Evolutionary conservation across 257 asterid species (phyloP).

Genomic region (Solanum chilense): DNA sequence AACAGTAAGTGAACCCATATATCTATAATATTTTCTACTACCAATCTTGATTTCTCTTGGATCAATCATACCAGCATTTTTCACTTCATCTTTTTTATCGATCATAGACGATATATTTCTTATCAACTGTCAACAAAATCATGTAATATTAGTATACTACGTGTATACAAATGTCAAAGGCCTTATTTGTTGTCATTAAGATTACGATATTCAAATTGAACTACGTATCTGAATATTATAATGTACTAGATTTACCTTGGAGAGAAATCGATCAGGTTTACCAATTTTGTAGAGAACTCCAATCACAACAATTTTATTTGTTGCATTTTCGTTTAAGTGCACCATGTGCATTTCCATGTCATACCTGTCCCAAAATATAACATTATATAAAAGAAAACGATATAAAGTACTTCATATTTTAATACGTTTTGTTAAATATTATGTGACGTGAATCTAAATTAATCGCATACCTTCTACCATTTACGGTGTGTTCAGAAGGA

Average conservation of each 20-base stretch:
- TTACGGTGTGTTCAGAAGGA: constrained; percentile 65
- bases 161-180: not conserved
- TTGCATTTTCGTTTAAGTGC: constrained; percentile 25
- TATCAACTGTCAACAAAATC: constrained; percentile 18
- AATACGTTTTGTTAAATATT: no score
- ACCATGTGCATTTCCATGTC: constrained; percentile 68
- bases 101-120: constrained; percentile 22
- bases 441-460: not conserved
- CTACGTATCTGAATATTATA: not conserved
- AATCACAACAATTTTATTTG: constrained; percentile 25
- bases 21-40: constrained; percentile 29
- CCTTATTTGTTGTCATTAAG: not conserved
- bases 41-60: constrained; percentile 29
- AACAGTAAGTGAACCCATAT: constrained; percentile 58
- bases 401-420: not conserved
- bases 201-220: not conserved
- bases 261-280: constrained; percentile 41
- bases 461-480: constrained; percentile 31
- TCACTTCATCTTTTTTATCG: constrained; percentile 12
- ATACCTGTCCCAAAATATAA: constrained; percentile 18
- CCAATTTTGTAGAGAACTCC: constrained; percentile 57
- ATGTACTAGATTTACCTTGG: constrained; percentile 20
- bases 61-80: constrained; percentile 20
- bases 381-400: not conserved
- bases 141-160: not conserved